A percentile compares a stretch with the other conserved stretches of the same genome.
Evolutionary conservation across 768 basidiomycete species (phyloP).

Genomic region (Cystofilobasidium ferigula): DNA sequence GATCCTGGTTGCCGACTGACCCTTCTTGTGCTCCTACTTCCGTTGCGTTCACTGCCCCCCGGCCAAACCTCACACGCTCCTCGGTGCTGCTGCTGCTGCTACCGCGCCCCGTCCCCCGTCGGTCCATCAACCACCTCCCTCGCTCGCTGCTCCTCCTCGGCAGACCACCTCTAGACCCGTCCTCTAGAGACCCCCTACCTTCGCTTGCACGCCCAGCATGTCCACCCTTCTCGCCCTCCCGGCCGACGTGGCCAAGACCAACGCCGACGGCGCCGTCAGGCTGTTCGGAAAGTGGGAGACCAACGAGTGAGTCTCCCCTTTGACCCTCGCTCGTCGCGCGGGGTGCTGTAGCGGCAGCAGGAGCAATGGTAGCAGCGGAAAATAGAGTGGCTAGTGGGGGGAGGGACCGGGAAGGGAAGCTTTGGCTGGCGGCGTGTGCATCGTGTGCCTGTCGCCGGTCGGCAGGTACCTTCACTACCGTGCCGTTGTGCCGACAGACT

Average conservation of each 20-base stretch:
- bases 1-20: too few species aligned
- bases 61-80: too few species aligned
- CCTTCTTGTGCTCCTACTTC: too few species aligned
- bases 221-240: slow-evolving; percentile 34
- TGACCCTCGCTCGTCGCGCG: neutral
- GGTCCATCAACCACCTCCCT: neutral
- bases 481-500: too few species aligned
- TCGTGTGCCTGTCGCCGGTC: too few species aligned
- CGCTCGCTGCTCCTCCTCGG: slow-evolving; percentile 1
- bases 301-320: slow-evolving; percentile 61
- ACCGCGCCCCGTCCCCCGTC: neutral
- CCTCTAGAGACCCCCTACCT: neutral
- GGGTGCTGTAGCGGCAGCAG: too few species aligned
- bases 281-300: slow-evolving; percentile 99
- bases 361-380: slow-evolving; percentile 9
- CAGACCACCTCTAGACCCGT: neutral
- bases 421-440: too few species aligned
- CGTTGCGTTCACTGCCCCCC: too few species aligned
- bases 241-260: slow-evolving; percentile 39
- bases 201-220: neutral
- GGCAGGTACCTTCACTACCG: too few species aligned
- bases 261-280: slow-evolving; percentile 53
- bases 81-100: neutral
- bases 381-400: neutral
- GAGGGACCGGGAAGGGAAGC: too few species aligned